Conservation (phyloP, 768 basidiomycete species). For the Lactarius trivialis region DNA sequence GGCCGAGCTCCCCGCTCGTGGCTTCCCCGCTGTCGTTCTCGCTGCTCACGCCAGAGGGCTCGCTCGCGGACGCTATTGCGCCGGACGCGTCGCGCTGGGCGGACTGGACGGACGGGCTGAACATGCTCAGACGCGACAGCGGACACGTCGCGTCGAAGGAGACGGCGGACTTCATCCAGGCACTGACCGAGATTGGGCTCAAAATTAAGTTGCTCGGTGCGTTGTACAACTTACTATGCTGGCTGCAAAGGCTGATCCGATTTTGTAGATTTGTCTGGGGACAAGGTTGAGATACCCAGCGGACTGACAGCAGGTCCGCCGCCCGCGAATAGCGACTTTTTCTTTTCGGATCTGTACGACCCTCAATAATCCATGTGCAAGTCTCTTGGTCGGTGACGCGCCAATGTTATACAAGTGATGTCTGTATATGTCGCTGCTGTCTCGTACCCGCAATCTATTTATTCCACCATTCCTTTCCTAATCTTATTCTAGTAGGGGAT, state of each 20-base stretch:
- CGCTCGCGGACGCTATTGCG: conserved; percentile 32
- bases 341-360: conserved; percentile 60
- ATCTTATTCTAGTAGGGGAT: neutral
- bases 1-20: conserved; percentile 26
- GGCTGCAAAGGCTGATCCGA: too few species aligned
- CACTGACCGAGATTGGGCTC: conserved; percentile 83
- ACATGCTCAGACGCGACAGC: conserved; percentile 76
- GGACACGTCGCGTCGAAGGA: conserved; percentile 80
- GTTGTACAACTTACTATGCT: too few species aligned
- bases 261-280: conserved; percentile 70
- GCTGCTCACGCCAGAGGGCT: conserved; percentile 29
- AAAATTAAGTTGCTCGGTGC: conserved; percentile 84
- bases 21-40: conserved; percentile 27
- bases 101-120: conserved; percentile 92
- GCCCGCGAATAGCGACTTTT: conserved; percentile 75
- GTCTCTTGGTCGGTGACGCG: neutral
- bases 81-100: conserved; percentile 68
- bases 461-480: neutral
- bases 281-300: conserved; percentile 84
- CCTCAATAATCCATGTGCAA: conserved; percentile 17
- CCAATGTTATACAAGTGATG: neutral
- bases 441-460: neutral
- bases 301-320: conserved; percentile 72
- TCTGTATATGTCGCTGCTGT: neutral
- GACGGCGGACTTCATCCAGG: conserved; percentile 80